Percentiles rank a stretch among this genome's conserved stretches.
Evolutionary conservation across 345 rosid species (phyloP).

Genomic region (Gossypium rotundifolium): DNA sequence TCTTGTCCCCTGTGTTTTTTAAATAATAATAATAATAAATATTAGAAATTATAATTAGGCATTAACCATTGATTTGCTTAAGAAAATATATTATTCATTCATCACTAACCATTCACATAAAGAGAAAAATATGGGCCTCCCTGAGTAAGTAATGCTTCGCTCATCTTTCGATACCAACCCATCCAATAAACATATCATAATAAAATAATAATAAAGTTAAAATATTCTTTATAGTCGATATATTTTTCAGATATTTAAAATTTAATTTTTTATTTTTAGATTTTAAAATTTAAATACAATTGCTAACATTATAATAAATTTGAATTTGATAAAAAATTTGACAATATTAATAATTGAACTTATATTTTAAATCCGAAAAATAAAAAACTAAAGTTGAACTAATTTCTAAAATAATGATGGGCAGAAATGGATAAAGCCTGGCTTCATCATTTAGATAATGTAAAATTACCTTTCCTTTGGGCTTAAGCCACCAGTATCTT

Average conservation of each 20-base stretch:
- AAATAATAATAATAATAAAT: not conserved
- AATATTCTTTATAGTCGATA: fast-evolving
- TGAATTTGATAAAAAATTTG: not conserved
- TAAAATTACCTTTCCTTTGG: constrained; percentile 37
- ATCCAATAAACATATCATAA: too few species aligned
- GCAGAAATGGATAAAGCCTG: not conserved
- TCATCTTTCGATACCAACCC: constrained; percentile 50
- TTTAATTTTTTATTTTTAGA: fast-evolving
- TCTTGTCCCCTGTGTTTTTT: constrained; percentile 40
- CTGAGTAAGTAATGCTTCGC: constrained; percentile 47
- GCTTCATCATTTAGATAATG: not conserved
- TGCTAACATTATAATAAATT: too few species aligned
- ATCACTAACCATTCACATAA: constrained; percentile 56
- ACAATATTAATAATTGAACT: too few species aligned
- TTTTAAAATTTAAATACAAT: too few species aligned
- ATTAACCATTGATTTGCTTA: not conserved
- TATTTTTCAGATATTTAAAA: too few species aligned
- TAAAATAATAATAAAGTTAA: too few species aligned
- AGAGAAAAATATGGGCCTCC: constrained; percentile 49
- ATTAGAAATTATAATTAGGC: not conserved
- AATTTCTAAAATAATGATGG: not conserved
- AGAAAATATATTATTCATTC: not conserved
- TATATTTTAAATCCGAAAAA: too few species aligned
- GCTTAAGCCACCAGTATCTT: constrained; percentile 27
- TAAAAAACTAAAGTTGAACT: too few species aligned